Percentiles rank a stretch among this genome's conserved stretches.
These are phyloP conservation scores for Fusarium temperatum DNA, from an alignment of 2,329 filamentous ascomycete species.

Conservation along the genomic window DNA sequence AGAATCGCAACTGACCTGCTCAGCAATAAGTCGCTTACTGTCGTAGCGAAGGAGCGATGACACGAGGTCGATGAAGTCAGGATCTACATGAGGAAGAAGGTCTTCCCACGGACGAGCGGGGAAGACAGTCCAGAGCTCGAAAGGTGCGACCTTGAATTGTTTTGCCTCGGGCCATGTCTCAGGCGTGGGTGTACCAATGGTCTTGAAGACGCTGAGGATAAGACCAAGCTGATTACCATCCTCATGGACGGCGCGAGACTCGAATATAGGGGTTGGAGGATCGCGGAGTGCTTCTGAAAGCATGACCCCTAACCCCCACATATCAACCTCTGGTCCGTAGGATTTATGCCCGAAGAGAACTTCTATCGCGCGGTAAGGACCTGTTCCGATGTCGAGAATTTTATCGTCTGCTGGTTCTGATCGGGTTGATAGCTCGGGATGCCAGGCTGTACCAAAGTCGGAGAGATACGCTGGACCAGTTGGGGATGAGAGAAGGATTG, in stretches of 20 bases:
- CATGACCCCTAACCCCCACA: conserved; percentile 89
- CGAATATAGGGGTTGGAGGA: conserved; percentile 74
- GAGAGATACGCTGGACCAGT: conserved; percentile 80
- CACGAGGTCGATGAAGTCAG: conserved; percentile 71
- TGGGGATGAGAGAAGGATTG: conserved; percentile 76
- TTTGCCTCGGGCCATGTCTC: conserved; percentile 84
- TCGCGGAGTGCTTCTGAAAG: conserved; percentile 76
- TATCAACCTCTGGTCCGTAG: conserved; percentile 79
- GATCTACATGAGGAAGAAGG: conserved; percentile 70
- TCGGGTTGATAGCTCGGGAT: conserved; percentile 63
- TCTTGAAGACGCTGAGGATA: conserved; percentile 92
- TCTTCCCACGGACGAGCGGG: conserved; percentile 72
- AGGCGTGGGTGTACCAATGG: conserved; percentile 84
- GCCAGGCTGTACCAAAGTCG: conserved; percentile 95
- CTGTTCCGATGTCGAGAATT: conserved; percentile 93
- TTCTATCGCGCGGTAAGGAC: conserved; percentile 89
- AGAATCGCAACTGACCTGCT: conserved; percentile 44
- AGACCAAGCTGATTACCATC: conserved; percentile 91
- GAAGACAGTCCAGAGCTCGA: conserved; percentile 88
- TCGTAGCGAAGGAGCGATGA: conserved; percentile 77
- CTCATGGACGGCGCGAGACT: conserved; percentile 76
- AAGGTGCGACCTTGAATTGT: conserved; percentile 77
- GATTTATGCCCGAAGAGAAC: conserved; percentile 82
- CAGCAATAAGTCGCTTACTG: conserved; percentile 72
- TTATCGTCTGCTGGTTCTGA: conserved; percentile 77